Conservation (phyloP, 345 rosid species). For the Rhodamnia rubescens region DNA sequence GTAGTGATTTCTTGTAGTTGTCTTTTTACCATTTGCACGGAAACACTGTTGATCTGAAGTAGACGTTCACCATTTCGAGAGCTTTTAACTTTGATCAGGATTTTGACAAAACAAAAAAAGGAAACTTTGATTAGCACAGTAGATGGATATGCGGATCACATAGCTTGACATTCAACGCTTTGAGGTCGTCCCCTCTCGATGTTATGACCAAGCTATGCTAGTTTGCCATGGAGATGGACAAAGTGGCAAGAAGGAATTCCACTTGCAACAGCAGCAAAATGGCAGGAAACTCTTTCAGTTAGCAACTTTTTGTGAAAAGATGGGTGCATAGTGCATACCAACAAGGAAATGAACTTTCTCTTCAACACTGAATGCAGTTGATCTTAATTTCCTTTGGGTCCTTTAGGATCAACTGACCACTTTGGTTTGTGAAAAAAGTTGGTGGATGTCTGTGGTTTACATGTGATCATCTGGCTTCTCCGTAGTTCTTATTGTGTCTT, state of each 20-base stretch:
- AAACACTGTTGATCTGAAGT: background rate
- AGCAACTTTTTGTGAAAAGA: background rate
- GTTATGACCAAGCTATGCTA: background rate
- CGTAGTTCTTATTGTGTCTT: no score
- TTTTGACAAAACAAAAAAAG: no score
- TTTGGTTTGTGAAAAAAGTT: background rate
- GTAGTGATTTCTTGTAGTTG: background rate
- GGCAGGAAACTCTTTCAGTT: background rate
- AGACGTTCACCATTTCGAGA: background rate
- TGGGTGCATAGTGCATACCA: background rate
- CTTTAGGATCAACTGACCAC: background rate
- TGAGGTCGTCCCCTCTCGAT: background rate
- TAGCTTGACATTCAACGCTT: background rate
- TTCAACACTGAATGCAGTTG: background rate
- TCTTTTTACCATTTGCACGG: background rate
- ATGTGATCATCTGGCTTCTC: no score
- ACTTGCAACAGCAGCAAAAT: background rate
- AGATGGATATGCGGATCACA: background rate
- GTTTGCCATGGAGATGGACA: background rate
- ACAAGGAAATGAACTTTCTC: background rate
- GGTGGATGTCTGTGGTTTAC: no score
- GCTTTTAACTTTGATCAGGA: background rate
- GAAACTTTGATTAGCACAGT: background rate
- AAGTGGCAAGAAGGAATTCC: background rate
- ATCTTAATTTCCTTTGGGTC: background rate